A percentile compares a stretch with the other conserved stretches of the same genome.
phyloP scores from a whole-genome alignment of 495 filamentous ascomycete genomes.

The Talaromyces stipitatus region DNA sequence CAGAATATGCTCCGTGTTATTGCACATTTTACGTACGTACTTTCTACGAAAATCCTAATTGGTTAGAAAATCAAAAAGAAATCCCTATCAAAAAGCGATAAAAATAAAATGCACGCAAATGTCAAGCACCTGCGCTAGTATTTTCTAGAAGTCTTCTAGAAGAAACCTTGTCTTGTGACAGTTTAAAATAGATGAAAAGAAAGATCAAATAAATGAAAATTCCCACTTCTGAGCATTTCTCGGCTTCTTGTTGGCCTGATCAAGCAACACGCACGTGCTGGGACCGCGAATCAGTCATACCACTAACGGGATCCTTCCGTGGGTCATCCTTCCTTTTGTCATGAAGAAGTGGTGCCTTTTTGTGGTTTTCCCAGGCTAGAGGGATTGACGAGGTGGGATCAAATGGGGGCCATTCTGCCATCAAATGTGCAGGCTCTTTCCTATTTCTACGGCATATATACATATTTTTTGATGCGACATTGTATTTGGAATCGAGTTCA shows the following conservation, averaged over 20 bases:
- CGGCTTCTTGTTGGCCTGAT: neutral
- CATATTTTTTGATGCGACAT: neutral
- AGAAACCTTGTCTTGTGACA: neutral
- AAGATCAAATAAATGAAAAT: neutral
- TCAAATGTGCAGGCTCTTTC: neutral
- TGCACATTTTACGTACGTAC: too few species aligned
- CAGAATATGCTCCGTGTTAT: neutral
- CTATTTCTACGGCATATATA: neutral
- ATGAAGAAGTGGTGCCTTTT: neutral
- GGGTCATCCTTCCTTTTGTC: neutral
- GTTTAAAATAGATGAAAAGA: neutral
- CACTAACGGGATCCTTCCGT: neutral
- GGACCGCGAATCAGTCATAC: neutral
- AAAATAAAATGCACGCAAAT: neutral
- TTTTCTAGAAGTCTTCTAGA: conserved; percentile 4
- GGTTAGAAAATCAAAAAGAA: neutral
- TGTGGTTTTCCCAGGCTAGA: neutral
- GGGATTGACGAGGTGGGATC: neutral
- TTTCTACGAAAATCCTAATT: neutral
- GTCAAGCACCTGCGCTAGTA: neutral
- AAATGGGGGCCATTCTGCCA: neutral
- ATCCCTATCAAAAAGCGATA: neutral
- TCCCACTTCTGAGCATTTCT: neutral
- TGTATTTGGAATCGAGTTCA: neutral
- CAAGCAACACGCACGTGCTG: neutral